Evolutionary conservation across 2,329 filamentous ascomycete genomes (phyloP), one percentile per base, ranked within the genome.

Genomic region (Akanthomyces lecanii): DNA sequence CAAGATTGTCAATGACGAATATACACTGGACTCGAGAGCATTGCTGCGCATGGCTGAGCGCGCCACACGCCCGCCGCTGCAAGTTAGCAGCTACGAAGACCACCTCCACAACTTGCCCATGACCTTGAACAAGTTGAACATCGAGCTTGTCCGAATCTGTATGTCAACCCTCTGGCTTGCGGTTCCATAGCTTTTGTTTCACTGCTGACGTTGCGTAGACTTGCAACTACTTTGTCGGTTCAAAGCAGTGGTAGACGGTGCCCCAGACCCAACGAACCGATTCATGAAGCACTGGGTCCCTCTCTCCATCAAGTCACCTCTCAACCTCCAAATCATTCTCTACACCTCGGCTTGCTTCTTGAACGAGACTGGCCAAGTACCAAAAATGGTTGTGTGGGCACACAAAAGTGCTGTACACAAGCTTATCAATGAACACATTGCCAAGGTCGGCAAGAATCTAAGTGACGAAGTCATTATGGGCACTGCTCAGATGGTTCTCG

Each of bases 311-410:
- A 78, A 82, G 61, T 79, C 81, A n/a, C 79, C 78, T 5, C 72
- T 84, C 4, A 73, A 83, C 11, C 71, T 78, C 0, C 79, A 81
- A 54, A 77, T 81, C 10, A 76, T 81, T 42, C 75, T 83, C 5
- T 83, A 81, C 67, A 80, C 80, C 7, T 77, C 81, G 0, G 77
- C 81, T 0, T 82, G 80, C 67, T 83, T 83, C 67, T 73, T 83
- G 36, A 75, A 78, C 44, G 81, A 84, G 66, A 79, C 78, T 0
- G 77, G 79, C 3, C 78, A 79, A 44, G 69, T 82, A 2, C 76
- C 79, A 48, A 77, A 78, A 65, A 72, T 73, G 10, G 73, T 78
- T 4, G 73, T 79, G 12, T 75, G 78, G 66, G 70, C 75, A 10
- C 75, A 80, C 65, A 81, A 80, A 61, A 75, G 74, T 16, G 73